Percentiles rank a stretch among this genome's conserved stretches.
Evolutionary conservation across 371 early-diverging fungal genomes (phyloP).

Genomic region (Apophysomyces ossiformis): DNA sequence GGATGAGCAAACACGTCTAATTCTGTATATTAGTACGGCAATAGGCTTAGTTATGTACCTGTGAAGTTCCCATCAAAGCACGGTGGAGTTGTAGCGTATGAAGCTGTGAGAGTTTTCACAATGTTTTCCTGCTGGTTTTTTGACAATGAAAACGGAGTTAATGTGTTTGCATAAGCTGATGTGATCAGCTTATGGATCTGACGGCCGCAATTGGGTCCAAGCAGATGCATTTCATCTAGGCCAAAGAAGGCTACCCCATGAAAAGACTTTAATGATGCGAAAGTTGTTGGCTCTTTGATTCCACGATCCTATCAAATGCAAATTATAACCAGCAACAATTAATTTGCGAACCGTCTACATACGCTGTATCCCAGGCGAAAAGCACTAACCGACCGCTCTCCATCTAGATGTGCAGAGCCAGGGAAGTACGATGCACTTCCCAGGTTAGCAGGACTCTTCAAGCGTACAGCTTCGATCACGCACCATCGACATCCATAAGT

Average conservation of each 20-base stretch:
- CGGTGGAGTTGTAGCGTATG: background rate
- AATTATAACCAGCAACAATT: background rate
- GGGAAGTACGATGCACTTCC: background rate
- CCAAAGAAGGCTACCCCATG: slow-evolving; percentile 13
- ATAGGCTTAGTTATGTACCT: no score
- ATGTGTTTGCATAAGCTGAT: background rate
- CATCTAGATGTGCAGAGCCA: background rate
- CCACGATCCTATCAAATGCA: background rate
- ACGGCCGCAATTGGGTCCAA: slow-evolving; percentile 23
- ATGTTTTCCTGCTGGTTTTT: background rate
- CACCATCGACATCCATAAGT: slow-evolving; percentile 15
- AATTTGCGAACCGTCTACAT: background rate
- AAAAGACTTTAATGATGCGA: slow-evolving; percentile 14
- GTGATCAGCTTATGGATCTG: slow-evolving; percentile 3
- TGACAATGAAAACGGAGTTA: background rate
- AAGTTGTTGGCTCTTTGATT: background rate
- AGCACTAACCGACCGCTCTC: background rate
- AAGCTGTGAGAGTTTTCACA: background rate
- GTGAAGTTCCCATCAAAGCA: background rate
- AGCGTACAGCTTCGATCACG: background rate
- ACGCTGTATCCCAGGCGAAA: background rate
- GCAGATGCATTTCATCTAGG: slow-evolving; percentile 11
- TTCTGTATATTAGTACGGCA: no score
- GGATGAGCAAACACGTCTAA: no score
- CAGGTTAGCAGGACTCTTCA: background rate